Evolutionary conservation across 1,284 basidiomycete species (phyloP).

Genomic region (Waitea zeae): DNA sequence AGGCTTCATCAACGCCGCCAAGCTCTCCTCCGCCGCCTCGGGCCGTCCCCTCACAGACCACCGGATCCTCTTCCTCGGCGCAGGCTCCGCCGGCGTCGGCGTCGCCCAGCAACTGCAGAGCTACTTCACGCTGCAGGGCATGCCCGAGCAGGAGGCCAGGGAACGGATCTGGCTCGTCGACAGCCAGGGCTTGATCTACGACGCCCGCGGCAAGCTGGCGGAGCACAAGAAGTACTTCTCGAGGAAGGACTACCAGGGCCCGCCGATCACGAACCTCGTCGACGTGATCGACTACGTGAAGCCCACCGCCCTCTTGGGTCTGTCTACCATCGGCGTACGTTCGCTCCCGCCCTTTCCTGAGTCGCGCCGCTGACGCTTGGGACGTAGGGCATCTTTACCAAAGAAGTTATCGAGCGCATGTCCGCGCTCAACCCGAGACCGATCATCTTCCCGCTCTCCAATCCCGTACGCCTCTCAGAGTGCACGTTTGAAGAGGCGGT

Average conservation of each 20-base stretch:
- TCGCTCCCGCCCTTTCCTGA: constrained; percentile 5
- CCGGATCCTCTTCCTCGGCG: constrained; percentile 82
- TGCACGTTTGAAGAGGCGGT: constrained; percentile 80
- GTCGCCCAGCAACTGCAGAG: constrained; percentile 81
- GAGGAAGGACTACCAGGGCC: constrained; percentile 61
- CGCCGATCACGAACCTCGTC: constrained; percentile 57
- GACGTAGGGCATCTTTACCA: constrained; percentile 63
- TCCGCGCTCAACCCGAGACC: constrained; percentile 72
- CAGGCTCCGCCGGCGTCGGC: constrained; percentile 80
- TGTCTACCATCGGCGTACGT: constrained; percentile 60
- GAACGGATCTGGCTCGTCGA: constrained; percentile 73
- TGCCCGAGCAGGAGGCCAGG: constrained; percentile 66
- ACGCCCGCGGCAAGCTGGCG: constrained; percentile 52
- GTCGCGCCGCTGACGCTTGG: constrained; percentile 4
- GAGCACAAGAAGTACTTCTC: constrained; percentile 82
- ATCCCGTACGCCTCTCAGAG: constrained; percentile 76
- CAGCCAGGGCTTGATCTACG: constrained; percentile 72
- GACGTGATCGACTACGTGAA: constrained; percentile 78
- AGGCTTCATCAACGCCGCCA: constrained; percentile 82
- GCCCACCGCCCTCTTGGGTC: constrained; percentile 83
- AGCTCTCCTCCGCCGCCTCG: constrained; percentile 56
- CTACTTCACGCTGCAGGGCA: constrained; percentile 71
- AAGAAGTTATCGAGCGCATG: constrained; percentile 68
- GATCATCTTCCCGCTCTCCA: constrained; percentile 94
- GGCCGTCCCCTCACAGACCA: constrained; percentile 58